Percentiles rank a stretch among this genome's conserved stretches.
Conservation (phyloP, 2,329 filamentous ascomycete species). For the Nakataea oryzae region DNA sequence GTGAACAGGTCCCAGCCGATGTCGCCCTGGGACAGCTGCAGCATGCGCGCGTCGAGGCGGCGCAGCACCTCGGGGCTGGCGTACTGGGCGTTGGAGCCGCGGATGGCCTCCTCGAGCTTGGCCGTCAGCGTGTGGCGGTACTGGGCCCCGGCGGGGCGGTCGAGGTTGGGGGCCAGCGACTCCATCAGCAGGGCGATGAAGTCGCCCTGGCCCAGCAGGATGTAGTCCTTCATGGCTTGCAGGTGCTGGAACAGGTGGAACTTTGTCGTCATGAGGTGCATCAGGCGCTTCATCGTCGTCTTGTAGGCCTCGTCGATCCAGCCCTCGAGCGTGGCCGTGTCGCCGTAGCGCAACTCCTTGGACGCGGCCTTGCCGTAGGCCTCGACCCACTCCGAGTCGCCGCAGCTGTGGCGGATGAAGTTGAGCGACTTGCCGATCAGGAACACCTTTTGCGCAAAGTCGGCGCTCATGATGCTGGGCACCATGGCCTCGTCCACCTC, state of each 20-base stretch:
- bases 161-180: constrained; percentile 82
- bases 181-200: constrained; percentile 98
- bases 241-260: constrained; percentile 93
- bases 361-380: constrained; percentile 88
- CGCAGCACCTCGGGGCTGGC: constrained; percentile 86
- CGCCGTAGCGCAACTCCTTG: constrained; percentile 84
- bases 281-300: constrained; percentile 91
- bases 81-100: constrained; percentile 93
- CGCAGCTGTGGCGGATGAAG: constrained; percentile 93
- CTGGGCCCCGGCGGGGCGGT: constrained; percentile 90
- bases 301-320: constrained; percentile 98
- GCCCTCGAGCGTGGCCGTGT: constrained; percentile 80
- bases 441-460: constrained; percentile 94
- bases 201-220: constrained; percentile 89
- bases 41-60: constrained; percentile 92
- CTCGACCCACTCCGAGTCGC: constrained; percentile 90
- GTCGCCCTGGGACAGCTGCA: constrained; percentile 90
- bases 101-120: constrained; percentile 95
- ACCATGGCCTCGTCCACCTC: constrained; percentile 77
- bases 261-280: constrained; percentile 87
- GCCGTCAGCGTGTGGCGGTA: constrained; percentile 94
- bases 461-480: constrained; percentile 82
- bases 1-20: constrained; percentile 99
- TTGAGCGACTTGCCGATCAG: constrained; percentile 96
- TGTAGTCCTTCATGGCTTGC: constrained; percentile 84